A percentile compares a stretch with the other conserved stretches of the same genome.
Evolutionary conservation across 768 basidiomycete genomes (phyloP).

Genomic region (Russula olivacea): DNA sequence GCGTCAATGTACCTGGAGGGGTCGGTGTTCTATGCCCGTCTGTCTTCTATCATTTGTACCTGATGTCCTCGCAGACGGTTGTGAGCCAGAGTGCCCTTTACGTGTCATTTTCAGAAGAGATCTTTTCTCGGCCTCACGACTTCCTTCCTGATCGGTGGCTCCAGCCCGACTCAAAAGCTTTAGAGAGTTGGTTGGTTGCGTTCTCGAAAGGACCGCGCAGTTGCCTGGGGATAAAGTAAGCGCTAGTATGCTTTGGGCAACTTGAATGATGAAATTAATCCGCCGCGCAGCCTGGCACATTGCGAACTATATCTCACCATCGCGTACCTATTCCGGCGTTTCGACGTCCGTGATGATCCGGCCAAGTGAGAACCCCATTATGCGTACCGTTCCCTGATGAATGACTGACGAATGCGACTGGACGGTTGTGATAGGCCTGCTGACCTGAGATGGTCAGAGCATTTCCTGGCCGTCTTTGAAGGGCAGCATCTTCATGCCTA

Average conservation of each 20-base stretch:
- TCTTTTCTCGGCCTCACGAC: constrained; percentile 19
- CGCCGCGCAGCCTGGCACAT: constrained; percentile 20
- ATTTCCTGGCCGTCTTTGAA: constrained; percentile 15
- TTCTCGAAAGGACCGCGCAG: constrained; percentile 26
- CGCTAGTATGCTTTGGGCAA: neutral
- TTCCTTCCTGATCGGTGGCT: constrained; percentile 27
- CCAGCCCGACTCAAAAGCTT: constrained; percentile 1
- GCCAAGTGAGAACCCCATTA: neutral
- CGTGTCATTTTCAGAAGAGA: constrained; percentile 7
- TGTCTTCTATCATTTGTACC: neutral
- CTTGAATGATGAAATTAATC: neutral
- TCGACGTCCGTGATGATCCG: constrained; percentile 21
- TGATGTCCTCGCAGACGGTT: neutral
- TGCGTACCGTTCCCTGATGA: neutral
- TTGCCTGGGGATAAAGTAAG: constrained; percentile 26
- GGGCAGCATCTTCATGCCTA: constrained; percentile 20
- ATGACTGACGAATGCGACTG: neutral
- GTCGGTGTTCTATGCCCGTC: neutral
- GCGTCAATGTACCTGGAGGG: constrained; percentile 10
- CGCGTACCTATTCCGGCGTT: constrained; percentile 26
- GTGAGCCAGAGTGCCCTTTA: constrained; percentile 21
- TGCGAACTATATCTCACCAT: constrained; percentile 25
- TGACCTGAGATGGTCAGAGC: constrained; percentile 16
- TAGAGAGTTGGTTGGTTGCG: constrained; percentile 21
- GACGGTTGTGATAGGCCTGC: constrained; percentile 1